Conservation (phyloP, 2,329 filamentous ascomycete species). For the Phialocephala sp. region DNA sequence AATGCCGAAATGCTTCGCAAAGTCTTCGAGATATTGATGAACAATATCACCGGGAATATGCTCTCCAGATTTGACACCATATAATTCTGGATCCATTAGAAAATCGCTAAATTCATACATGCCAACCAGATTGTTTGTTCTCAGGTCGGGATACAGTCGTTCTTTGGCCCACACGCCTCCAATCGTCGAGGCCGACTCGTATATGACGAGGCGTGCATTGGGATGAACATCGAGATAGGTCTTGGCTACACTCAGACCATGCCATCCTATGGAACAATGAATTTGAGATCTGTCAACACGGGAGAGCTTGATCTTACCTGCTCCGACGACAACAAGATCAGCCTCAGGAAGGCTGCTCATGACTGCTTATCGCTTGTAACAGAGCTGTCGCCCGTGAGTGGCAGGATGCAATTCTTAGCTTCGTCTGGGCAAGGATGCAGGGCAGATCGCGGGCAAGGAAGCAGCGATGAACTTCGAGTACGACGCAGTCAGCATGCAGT, state of each 20-base stretch:
- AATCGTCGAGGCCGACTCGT: conserved; percentile 61
- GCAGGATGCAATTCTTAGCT: too few relatives aligned
- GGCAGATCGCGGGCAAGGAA: too few relatives aligned
- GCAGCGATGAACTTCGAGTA: too few relatives aligned
- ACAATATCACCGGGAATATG: conserved; percentile 64
- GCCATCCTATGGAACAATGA: conserved; percentile 45
- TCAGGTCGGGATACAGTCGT: conserved; percentile 71
- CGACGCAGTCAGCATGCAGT: too few relatives aligned
- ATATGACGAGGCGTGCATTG: conserved; percentile 57
- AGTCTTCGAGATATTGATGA: conserved; percentile 62
- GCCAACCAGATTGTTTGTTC: conserved; percentile 75
- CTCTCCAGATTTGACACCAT: conserved; percentile 54
- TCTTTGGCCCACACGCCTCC: conserved; percentile 72
- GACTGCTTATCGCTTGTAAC: too few relatives aligned
- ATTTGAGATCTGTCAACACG: too few relatives aligned
- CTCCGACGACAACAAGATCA: too few relatives aligned
- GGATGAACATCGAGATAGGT: conserved; percentile 65
- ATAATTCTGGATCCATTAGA: conserved; percentile 65
- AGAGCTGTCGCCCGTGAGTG: too few relatives aligned
- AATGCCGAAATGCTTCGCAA: conserved; percentile 59
- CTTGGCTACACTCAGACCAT: conserved; percentile 66
- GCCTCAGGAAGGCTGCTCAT: too few relatives aligned
- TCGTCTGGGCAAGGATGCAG: too few relatives aligned
- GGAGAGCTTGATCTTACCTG: too few relatives aligned
- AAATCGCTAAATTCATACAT: conserved; percentile 78